phyloP scores from a whole-genome alignment of 257 asterid genomes.

The Solanum tarapatanum region DNA sequence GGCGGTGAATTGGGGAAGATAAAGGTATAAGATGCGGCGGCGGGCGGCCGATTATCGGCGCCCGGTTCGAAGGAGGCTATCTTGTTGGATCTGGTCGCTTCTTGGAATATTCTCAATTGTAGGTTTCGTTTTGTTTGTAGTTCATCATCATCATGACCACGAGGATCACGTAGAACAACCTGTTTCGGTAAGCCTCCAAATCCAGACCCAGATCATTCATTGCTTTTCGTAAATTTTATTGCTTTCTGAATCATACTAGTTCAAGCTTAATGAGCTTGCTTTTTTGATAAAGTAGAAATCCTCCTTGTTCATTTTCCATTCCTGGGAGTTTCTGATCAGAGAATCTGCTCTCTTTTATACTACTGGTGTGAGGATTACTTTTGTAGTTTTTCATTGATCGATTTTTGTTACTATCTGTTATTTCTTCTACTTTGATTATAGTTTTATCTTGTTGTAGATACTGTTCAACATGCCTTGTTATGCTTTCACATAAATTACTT shows the following conservation, averaged over 20 bases:
- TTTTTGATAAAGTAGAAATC: neutral
- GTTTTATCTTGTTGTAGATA: neutral
- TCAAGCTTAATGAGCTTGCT: neutral
- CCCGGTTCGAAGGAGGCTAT: conserved; percentile 66
- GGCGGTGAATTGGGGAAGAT: conserved; percentile 22
- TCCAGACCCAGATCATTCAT: neutral
- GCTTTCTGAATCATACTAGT: neutral
- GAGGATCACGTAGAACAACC: conserved; percentile 54
- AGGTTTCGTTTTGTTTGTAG: conserved; percentile 45
- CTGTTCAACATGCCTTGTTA: neutral
- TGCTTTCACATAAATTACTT: neutral
- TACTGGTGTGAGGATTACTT: neutral
- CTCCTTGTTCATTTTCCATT: neutral
- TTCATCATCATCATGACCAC: conserved; percentile 53
- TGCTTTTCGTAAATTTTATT: neutral
- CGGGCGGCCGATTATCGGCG: conserved; percentile 90
- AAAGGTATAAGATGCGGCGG: conserved; percentile 66
- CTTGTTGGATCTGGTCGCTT: conserved; percentile 79
- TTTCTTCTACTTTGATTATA: neutral
- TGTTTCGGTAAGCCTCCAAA: conserved; percentile 30
- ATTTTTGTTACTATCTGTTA: neutral
- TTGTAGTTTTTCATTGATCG: neutral
- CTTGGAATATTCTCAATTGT: conserved; percentile 42
- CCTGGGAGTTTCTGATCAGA: neutral
- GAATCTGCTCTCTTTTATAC: neutral